Percentiles rank a stretch among this genome's conserved stretches.
Conservation (phyloP, 495 filamentous ascomycete genomes). For the Podospora fimiseda region DNA sequence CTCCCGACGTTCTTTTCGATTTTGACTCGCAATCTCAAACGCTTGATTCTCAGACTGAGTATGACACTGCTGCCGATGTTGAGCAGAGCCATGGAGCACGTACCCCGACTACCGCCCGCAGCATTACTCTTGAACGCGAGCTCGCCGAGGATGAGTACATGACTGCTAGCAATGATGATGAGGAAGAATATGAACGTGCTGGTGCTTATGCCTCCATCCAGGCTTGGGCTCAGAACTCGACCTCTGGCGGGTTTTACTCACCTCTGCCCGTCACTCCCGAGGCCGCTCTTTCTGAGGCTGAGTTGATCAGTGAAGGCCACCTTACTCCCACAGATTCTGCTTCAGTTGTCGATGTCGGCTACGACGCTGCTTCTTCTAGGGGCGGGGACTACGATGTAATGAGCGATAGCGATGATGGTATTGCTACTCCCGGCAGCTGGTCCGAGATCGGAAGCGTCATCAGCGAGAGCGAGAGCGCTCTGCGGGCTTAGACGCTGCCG, state of each 20-base stretch:
- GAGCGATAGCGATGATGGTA: conserved; percentile 59
- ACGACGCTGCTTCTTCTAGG: conserved; percentile 30
- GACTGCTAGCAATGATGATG: conserved; percentile 39
- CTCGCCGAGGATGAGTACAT: conserved; percentile 37
- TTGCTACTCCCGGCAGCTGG: conserved; percentile 66
- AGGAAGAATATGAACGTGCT: conserved; percentile 9
- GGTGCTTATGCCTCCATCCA: conserved; percentile 47
- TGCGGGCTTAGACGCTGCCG: conserved; percentile 23
- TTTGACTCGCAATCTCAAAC: conserved; percentile 19
- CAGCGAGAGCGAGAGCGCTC: conserved; percentile 47
- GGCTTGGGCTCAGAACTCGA: conserved; percentile 46
- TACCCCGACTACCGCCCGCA: conserved; percentile 5
- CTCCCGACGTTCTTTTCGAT: conserved; percentile 26
- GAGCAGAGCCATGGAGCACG: conserved; percentile 1
- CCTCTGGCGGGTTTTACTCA: conserved; percentile 44
- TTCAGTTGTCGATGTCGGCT: conserved; percentile 38
- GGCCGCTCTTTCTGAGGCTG: conserved; percentile 35
- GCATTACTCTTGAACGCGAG: conserved; percentile 29
- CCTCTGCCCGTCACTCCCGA: conserved; percentile 39
- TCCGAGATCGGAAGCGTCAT: conserved; percentile 71
- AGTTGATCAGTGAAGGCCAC: conserved; percentile 40
- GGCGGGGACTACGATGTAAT: conserved; percentile 48
- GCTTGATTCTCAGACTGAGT: conserved; percentile 6
- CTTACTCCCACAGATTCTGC: conserved; percentile 47
- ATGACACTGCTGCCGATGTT: conserved; percentile 9